phyloP scores from a whole-genome alignment of 2,329 filamentous ascomycete species.

The Nemania sp. region DNA sequence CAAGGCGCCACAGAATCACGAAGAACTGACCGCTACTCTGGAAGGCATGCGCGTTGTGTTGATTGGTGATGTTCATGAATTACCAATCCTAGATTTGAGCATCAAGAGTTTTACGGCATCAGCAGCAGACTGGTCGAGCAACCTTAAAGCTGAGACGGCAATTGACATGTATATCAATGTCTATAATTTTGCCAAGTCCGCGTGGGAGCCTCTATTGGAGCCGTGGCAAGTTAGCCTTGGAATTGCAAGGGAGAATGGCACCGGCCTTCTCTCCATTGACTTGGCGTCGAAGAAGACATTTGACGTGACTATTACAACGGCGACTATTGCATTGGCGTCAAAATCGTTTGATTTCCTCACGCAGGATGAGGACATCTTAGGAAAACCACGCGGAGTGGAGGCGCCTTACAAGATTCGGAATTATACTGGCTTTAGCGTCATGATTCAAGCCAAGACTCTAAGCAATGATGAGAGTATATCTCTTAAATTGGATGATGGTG shows the following conservation, averaged over 20 bases:
- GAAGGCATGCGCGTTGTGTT: slow-evolving; percentile 92
- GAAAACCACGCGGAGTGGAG: slow-evolving; percentile 90
- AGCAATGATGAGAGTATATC: slow-evolving; percentile 73
- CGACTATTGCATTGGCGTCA: slow-evolving; percentile 90
- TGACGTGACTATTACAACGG: slow-evolving; percentile 91
- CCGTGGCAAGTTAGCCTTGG: slow-evolving; percentile 97
- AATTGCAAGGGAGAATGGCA: slow-evolving; percentile 80
- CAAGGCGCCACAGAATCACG: slow-evolving; percentile 58
- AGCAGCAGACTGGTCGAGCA: slow-evolving; percentile 91
- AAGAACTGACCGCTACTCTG: slow-evolving; percentile 87
- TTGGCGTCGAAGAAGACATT: slow-evolving; percentile 89
- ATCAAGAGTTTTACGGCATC: slow-evolving; percentile 89
- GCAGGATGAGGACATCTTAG: slow-evolving; percentile 89
- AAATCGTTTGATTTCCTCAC: slow-evolving; percentile 94
- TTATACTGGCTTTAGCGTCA: slow-evolving; percentile 91
- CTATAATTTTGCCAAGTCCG: slow-evolving; percentile 99
- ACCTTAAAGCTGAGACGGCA: slow-evolving; percentile 86
- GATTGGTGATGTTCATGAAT: slow-evolving; percentile 94
- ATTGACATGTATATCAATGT: slow-evolving; percentile 96
- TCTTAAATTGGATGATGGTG: slow-evolving; percentile 84
- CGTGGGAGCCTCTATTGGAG: slow-evolving; percentile 96
- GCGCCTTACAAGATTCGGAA: slow-evolving; percentile 95
- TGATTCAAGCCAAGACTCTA: slow-evolving; percentile 81
- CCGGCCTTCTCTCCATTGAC: slow-evolving; percentile 83
- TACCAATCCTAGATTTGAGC: slow-evolving; percentile 93